Base-by-base conservation (phyloP, 2,329 filamentous ascomycete genomes). In the Microcyclospora tardicrescens region DNA sequence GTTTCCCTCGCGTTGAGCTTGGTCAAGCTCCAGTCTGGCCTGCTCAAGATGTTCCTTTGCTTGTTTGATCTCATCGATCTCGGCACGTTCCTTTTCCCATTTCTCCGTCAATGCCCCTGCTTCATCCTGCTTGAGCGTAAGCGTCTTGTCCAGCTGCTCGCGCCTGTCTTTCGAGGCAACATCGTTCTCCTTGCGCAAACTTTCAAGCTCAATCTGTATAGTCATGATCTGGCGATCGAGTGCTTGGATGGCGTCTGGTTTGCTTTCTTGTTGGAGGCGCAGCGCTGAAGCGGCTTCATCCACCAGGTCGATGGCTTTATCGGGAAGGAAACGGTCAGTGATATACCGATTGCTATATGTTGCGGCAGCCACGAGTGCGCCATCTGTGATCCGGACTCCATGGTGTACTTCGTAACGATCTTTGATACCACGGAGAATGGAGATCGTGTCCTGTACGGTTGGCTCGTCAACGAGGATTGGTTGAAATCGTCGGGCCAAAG, bases 321-420 rank as follows among this genome's bases (percentile, higher is more conserved):
- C 91, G 0, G 91, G 91, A 1, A 96, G 68, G 61, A 94, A 96
- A 2, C 91, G 80, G 56, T 96, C 89, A 11, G 87, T 95, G 50
- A 98, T 91, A 60, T 96, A 98, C 37, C 91, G 81, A 55, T 96
- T 96, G 45, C 84, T 91, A 56, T 93, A 83, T 0, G 84, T 83
- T 2, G 89, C 87, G 2, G 91, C 89, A 2, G 91, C 86, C 11
- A 98, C 89, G 10, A 96, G 66, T 6, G 91, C 86, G 2, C 82
- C 81, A 53, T 96, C 91, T 0, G 85, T 93, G 48, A 98, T 96
- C 38, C 87, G 74, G 0, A 96, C 89, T 62, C 91, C 89, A 55
- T 98, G 91, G 49, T 96, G 91, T 0, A 96, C 84, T 60, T 96
- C 91, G 54, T 98, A 98, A 49, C 86, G 84, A 55, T 96, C 87